phyloP scores from a whole-genome alignment of 1,139 yeast species.

The Taphrina sp. region DNA sequence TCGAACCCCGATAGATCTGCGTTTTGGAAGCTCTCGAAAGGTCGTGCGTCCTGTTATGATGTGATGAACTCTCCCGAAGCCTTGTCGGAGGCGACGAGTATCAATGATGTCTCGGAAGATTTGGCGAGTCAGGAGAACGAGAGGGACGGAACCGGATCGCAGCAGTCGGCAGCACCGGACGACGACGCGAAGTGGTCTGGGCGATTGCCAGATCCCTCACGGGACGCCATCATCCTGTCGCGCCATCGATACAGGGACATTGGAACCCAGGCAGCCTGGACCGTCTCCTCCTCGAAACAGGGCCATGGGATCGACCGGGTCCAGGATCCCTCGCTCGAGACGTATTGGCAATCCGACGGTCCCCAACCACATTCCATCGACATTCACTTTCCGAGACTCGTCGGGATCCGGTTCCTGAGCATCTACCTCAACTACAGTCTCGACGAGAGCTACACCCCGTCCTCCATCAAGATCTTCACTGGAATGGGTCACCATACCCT shows the following conservation, averaged over 20 bases:
- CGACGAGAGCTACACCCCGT: conserved; percentile 94
- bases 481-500: conserved; percentile 88
- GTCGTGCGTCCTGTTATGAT: too few species aligned
- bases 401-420: conserved; percentile 61
- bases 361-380: conserved; percentile 83
- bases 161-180: too few species aligned
- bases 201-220: too few species aligned
- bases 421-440: conserved; percentile 63
- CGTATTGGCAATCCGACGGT: conserved; percentile 96
- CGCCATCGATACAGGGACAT: conserved; percentile 51
- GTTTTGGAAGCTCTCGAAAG: too few species aligned
- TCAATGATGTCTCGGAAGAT: too few species aligned
- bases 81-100: too few species aligned
- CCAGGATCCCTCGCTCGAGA: conserved; percentile 62
- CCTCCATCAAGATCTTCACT: conserved; percentile 64
- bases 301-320: conserved; percentile 71
- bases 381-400: conserved; percentile 76
- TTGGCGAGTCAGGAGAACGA: too few species aligned
- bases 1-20: too few species aligned
- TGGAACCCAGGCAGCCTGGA: conserved; percentile 83
- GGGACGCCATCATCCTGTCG: neutral
- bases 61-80: too few species aligned
- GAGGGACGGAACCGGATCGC: too few species aligned
- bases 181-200: too few species aligned
- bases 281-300: conserved; percentile 69